These are phyloP conservation scores for Triadica sebifera DNA, from an alignment of 345 rosid species.

Conservation along the genomic window DNA sequence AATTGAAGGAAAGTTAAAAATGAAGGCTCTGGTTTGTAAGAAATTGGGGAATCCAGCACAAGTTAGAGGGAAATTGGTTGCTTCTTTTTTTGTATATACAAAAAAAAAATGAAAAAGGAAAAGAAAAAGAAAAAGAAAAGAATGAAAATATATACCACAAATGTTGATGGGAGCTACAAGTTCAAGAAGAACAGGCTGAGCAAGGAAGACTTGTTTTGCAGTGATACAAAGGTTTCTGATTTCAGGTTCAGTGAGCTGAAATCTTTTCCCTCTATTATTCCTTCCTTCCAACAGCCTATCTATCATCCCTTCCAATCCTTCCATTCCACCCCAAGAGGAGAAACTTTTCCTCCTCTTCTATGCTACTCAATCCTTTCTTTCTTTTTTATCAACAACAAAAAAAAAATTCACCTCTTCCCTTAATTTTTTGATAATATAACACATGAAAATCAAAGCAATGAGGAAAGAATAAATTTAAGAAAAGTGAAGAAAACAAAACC, in stretches of 20 bases:
- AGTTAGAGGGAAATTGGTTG: neutral
- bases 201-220: constrained; percentile 24
- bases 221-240: constrained; percentile 23
- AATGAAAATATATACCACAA: constrained; percentile 10
- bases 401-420: neutral
- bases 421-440: no score
- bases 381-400: neutral
- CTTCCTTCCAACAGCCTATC: constrained; percentile 19
- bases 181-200: constrained; percentile 24
- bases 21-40: no score
- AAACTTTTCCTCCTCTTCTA: neutral
- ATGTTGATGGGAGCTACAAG: constrained; percentile 28
- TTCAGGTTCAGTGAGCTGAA: constrained; percentile 26
- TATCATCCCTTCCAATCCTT: constrained; percentile 21
- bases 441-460: neutral
- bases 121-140: no score
- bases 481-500: neutral
- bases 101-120: neutral
- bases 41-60: no score
- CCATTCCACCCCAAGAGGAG: constrained; percentile 20
- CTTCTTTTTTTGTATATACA: neutral
- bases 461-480: neutral
- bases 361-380: neutral
- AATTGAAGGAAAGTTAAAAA: no score
- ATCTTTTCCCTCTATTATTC: constrained; percentile 20